These are phyloP conservation scores for Thermomyces lanuginosus DNA, from an alignment of 2,329 filamentous ascomycete genomes.

Conservation along the genomic window DNA sequence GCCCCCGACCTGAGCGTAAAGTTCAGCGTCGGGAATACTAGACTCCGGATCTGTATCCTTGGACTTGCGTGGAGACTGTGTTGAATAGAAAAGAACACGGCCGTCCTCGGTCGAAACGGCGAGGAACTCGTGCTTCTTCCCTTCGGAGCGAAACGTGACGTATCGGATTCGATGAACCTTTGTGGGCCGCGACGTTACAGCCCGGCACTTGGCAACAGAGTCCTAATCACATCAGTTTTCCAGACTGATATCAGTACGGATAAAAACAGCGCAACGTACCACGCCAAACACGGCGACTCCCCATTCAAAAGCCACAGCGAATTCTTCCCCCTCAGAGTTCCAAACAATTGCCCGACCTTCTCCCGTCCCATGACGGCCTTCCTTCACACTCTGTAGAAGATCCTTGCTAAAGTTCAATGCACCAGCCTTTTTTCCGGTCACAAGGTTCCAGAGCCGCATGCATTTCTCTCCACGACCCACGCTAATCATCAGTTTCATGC, in stretches of 20 bases:
- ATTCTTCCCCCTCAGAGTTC: conserved; percentile 63
- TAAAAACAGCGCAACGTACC: conserved; percentile 21
- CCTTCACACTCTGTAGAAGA: conserved; percentile 57
- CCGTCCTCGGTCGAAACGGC: conserved; percentile 83
- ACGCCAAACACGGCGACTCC: conserved; percentile 74
- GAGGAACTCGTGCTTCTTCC: conserved; percentile 41
- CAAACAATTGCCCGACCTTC: conserved; percentile 73
- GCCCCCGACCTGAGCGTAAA: conserved; percentile 66
- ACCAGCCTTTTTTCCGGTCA: conserved; percentile 89
- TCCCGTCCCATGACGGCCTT: conserved; percentile 59
- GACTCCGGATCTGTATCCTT: conserved; percentile 32
- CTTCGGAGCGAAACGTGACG: conserved; percentile 33
- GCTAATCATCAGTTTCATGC: conserved; percentile 90
- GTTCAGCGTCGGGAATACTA: conserved; percentile 41
- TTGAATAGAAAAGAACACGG: conserved; percentile 67
- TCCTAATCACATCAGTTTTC: conserved; percentile 32
- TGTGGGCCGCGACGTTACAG: conserved; percentile 50
- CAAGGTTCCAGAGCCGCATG: conserved; percentile 91
- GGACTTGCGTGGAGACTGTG: too few relatives aligned
- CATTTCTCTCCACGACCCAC: conserved; percentile 78
- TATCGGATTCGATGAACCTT: conserved; percentile 78
- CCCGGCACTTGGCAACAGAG: conserved; percentile 59
- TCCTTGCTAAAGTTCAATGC: conserved; percentile 70
- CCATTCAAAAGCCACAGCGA: conserved; percentile 75
- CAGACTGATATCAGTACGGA: conserved; percentile 1